A percentile compares a stretch with the other conserved stretches of the same genome.
Conservation (phyloP, 2,329 filamentous ascomycete genomes). For the Magnaporthales sp. region DNA sequence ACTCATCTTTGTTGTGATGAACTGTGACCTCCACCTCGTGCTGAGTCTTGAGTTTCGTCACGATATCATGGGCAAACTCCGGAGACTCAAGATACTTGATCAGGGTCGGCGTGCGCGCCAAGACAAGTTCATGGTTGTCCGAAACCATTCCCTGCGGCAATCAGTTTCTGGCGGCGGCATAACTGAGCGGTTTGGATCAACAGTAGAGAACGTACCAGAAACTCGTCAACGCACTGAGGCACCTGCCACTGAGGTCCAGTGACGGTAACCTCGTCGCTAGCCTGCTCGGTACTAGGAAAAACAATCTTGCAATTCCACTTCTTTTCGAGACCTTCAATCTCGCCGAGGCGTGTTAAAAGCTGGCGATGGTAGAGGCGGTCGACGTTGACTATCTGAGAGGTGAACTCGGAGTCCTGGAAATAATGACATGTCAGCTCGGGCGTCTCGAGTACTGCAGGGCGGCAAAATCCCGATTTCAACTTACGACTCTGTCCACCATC, state of each 20-base stretch:
- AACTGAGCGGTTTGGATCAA: background rate
- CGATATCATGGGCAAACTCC: slow-evolving; percentile 72
- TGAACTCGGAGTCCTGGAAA: slow-evolving; percentile 82
- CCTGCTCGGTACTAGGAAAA: slow-evolving; percentile 94
- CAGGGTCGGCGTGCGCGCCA: slow-evolving; percentile 67
- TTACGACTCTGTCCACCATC: slow-evolving; percentile 91
- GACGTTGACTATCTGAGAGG: slow-evolving; percentile 85
- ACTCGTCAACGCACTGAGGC: slow-evolving; percentile 90
- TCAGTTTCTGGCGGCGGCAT: background rate
- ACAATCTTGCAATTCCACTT: slow-evolving; percentile 99
- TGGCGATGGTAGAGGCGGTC: slow-evolving; percentile 94
- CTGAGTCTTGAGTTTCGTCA: slow-evolving; percentile 78
- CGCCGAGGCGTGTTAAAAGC: slow-evolving; percentile 75
- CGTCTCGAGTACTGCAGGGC: too few species aligned
- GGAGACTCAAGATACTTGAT: slow-evolving; percentile 74
- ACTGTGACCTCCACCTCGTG: slow-evolving; percentile 85
- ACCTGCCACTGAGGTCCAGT: slow-evolving; percentile 98
- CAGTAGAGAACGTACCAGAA: slow-evolving; percentile 53
- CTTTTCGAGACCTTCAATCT: slow-evolving; percentile 93
- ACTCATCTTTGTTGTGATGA: slow-evolving; percentile 52
- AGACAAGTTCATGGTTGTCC: slow-evolving; percentile 84
- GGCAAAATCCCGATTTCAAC: slow-evolving; percentile 21
- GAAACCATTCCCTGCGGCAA: slow-evolving; percentile 83
- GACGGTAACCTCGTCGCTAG: slow-evolving; percentile 91
- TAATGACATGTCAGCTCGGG: background rate